Base-by-base conservation (phyloP, 139 green algal species). In the Microglena sp. region DNA sequence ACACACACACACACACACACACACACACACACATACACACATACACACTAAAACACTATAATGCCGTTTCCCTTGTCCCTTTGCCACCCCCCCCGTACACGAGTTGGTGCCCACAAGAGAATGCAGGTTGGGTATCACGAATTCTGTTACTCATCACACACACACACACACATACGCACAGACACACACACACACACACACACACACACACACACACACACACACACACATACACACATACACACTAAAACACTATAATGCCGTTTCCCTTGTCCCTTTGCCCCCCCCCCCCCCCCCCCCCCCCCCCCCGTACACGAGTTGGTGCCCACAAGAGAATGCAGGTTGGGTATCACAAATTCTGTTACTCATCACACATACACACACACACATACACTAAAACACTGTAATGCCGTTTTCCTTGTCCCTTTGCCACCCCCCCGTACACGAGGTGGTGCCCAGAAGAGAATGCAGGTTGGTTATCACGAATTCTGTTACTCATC, bases 91-190 rank as follows among this genome's bases (percentile, higher is more conserved):
- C 50, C 18, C 29, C n/a, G n/a, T n/a, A n/a, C n/a, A n/a, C n/a
- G n/a, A n/a, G n/a, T n/a, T n/a, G n/a, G n/a, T 31, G 75, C 55
- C 88, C 89, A 3, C 88, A 94, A 62, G 83, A 88, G 55, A 29
- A 54, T 0, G 87, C 86, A 4, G 28, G 61, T 33, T 50, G 40
- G 40, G 15, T 50, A 24, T 50, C 40, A 18, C 40, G 40, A 11
- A 11, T 11, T 18, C 11, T 18, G 40, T 50, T 50, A 24, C 40
- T 18, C 11, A 11, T 11, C 40, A 50, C 40, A 18, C 40, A 50
- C 40, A 18, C 40, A 50, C 40, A 50, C 40, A 50, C 40, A 50
- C 40, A 50, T 18, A 50, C 40, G 40, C 40, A 50, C 40, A 18
- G 15, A 50, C 40, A 18, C 40, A 50, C 40, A 18, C 40, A 50